Conservation (phyloP, 345 rosid species). For the Brassica incana region DNA sequence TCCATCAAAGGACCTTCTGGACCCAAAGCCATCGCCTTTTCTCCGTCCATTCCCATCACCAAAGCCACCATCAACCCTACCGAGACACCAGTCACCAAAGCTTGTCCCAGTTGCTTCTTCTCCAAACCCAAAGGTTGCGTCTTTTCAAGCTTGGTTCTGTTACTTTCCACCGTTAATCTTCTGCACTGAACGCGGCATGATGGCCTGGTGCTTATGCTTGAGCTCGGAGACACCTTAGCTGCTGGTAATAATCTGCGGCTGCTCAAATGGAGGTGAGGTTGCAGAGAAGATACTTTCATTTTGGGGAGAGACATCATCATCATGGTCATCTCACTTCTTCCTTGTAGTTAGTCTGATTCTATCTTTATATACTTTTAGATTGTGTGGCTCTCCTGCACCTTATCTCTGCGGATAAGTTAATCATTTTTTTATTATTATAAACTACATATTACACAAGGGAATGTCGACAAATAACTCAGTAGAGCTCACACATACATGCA, state of each 20-base stretch:
- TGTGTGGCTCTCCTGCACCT: slow-evolving; percentile 38
- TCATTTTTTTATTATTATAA: slow-evolving; percentile 18
- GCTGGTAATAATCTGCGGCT: slow-evolving; percentile 12
- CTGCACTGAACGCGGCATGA: slow-evolving; percentile 25
- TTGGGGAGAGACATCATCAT: slow-evolving; percentile 27
- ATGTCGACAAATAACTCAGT: background rate
- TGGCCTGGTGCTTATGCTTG: slow-evolving; percentile 24
- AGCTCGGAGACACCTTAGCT: slow-evolving; percentile 31
- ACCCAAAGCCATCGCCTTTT: slow-evolving; percentile 75
- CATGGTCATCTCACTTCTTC: background rate
- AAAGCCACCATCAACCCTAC: slow-evolving; percentile 50
- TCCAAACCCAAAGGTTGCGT: slow-evolving; percentile 26
- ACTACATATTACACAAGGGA: background rate
- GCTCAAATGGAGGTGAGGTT: slow-evolving; percentile 27
- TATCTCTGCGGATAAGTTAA: slow-evolving; percentile 30
- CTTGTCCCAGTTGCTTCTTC: slow-evolving; percentile 42
- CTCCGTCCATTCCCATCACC: slow-evolving; percentile 52
- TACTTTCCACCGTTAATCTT: background rate
- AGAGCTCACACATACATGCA: slow-evolving; percentile 23
- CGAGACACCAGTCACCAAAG: slow-evolving; percentile 56
- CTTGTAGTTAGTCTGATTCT: background rate
- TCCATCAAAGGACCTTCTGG: slow-evolving; percentile 90
- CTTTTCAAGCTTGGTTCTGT: slow-evolving; percentile 13
- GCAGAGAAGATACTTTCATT: slow-evolving; percentile 32
- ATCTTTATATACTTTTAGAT: slow-evolving; percentile 14